Conservation (phyloP, 1,284 basidiomycete species). For the Cryptococcus neoformans region DNA sequence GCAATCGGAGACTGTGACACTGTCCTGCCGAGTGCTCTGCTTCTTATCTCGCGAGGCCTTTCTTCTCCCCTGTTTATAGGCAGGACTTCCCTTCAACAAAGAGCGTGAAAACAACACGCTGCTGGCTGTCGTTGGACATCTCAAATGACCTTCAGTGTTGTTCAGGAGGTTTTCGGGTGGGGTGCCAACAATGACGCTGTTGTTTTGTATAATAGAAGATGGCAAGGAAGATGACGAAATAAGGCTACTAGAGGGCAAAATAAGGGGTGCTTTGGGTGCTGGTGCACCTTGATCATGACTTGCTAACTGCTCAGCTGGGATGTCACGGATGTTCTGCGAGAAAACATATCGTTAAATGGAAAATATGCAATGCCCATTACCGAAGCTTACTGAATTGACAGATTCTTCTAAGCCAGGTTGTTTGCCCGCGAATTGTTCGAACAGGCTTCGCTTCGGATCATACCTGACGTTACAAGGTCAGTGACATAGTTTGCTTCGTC, state of each 20-base stretch:
- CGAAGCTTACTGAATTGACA: conserved; percentile 2
- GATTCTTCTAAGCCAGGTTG: conserved; percentile 40
- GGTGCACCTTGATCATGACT: too few relatives aligned
- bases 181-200: neutral
- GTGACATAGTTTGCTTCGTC: neutral
- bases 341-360: too few relatives aligned
- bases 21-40: conserved; percentile 7
- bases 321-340: too few relatives aligned
- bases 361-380: too few relatives aligned
- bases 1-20: conserved; percentile 9
- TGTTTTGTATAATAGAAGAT: neutral
- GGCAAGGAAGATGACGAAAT: neutral
- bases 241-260: too few relatives aligned
- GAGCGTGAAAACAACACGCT: conserved; percentile 44
- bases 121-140: conserved; percentile 3
- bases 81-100: conserved; percentile 74
- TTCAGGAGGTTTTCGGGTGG: neutral
- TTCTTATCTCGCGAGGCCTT: conserved; percentile 50
- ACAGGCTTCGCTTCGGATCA: conserved; percentile 76
- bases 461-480: conserved; percentile 55
- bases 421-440: conserved; percentile 68
- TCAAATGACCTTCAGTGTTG: neutral
- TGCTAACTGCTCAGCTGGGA: too few relatives aligned
- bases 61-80: conserved; percentile 83
- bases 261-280: too few relatives aligned